These are phyloP conservation scores for Exidia glandulosa DNA, from an alignment of 768 basidiomycete genomes.

Conservation along the genomic window DNA sequence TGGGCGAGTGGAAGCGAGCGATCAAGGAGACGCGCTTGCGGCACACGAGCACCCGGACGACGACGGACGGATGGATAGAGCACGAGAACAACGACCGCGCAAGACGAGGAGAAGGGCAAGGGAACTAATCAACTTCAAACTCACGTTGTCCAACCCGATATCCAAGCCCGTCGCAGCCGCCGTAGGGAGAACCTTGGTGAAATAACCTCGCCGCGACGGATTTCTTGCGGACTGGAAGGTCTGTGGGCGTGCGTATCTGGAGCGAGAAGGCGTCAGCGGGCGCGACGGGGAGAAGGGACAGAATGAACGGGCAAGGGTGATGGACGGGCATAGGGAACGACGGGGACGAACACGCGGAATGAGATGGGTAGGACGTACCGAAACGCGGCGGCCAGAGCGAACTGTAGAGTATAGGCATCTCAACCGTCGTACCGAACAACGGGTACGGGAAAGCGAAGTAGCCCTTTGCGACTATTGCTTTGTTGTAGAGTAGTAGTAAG, in stretches of 20 bases:
- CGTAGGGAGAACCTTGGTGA: constrained; percentile 69
- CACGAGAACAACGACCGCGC: no score
- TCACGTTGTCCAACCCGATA: constrained; percentile 90
- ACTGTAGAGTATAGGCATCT: constrained; percentile 94
- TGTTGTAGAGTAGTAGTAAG: constrained; percentile 84
- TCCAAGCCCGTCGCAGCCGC: constrained; percentile 84
- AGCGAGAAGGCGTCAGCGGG: no score
- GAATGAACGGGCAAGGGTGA: background rate
- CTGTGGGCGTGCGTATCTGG: background rate
- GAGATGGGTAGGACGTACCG: constrained; percentile 50
- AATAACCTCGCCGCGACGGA: background rate
- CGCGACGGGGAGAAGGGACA: no score
- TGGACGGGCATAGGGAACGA: constrained; percentile 45
- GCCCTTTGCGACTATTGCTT: constrained; percentile 92
- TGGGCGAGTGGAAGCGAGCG: no score
- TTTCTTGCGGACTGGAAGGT: background rate
- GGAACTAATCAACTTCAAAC: constrained; percentile 76
- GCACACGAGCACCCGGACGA: no score
- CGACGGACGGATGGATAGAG: no score
- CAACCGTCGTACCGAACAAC: constrained; percentile 87
- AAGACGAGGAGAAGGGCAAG: background rate
- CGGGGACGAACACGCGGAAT: constrained; percentile 70
- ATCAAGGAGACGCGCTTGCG: no score
- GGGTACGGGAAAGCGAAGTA: constrained; percentile 86
- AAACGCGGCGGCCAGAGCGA: constrained; percentile 56